These are phyloP conservation scores for Tetrahymena malaccensis DNA, from an alignment of 73 alveolate species.

Conservation along the genomic window DNA sequence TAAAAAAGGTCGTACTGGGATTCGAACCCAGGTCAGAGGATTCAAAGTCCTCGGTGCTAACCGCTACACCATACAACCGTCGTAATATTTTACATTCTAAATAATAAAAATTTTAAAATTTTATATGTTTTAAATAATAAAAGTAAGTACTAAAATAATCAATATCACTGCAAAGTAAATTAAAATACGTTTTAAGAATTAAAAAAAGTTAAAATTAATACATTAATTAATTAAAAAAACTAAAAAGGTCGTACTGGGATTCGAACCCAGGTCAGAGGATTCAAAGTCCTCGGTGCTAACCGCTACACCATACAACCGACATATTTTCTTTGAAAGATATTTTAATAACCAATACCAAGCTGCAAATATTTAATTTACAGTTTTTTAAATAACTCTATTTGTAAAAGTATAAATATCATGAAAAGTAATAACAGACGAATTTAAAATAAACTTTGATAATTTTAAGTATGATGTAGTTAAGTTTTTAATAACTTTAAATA, in stretches of 20 bases:
- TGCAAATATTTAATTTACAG: background rate
- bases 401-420: no score
- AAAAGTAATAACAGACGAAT: no score
- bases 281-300: slow-evolving; percentile 2
- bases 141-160: no score
- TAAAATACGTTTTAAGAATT: no score
- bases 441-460: no score
- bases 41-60: slow-evolving; percentile 1
- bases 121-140: background rate
- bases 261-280: slow-evolving; percentile 3
- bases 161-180: no score
- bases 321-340: background rate
- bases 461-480: no score
- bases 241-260: background rate
- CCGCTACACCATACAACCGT: slow-evolving; percentile 1
- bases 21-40: slow-evolving; percentile 3
- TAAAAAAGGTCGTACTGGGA: background rate
- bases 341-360: background rate
- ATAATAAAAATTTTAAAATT: no score
- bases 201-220: no score
- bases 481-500: no score
- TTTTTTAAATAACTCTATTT: no score
- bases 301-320: background rate
- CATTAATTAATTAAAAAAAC: no score
- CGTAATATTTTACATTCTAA: background rate